Percentiles rank a stretch among this genome's conserved stretches.
Evolutionary conservation across 176 grass and related monocot genomes (phyloP).

Genomic region (Aegilops tauschii): DNA sequence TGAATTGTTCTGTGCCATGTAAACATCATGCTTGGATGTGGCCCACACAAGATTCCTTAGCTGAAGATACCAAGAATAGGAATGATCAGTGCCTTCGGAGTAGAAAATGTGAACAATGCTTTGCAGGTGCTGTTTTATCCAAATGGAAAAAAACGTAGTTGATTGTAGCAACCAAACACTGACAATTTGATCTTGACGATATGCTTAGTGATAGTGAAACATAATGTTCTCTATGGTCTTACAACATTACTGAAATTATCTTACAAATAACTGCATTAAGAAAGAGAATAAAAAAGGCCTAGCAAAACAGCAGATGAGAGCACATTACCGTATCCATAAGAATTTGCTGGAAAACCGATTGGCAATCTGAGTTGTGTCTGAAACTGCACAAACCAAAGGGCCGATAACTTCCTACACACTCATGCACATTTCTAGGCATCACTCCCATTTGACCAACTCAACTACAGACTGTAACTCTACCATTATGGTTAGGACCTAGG

Average conservation of each 20-base stretch:
- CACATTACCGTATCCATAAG: background rate
- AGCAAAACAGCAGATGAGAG: background rate
- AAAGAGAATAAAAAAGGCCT: background rate
- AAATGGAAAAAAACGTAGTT: background rate
- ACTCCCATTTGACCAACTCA: background rate
- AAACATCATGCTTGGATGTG: slow-evolving; percentile 90
- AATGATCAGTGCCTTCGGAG: slow-evolving; percentile 11
- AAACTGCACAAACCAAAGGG: background rate
- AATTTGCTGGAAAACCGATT: background rate
- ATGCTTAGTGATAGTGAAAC: background rate
- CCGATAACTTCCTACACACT: background rate
- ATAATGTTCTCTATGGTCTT: background rate
- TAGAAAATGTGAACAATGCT: background rate
- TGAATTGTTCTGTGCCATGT: slow-evolving; percentile 63
- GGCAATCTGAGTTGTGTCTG: background rate
- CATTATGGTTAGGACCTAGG: background rate
- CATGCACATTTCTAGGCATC: background rate
- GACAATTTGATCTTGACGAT: background rate
- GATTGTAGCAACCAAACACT: background rate
- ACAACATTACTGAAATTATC: background rate
- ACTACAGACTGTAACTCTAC: background rate
- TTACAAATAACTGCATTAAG: background rate
- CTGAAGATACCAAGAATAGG: slow-evolving; percentile 40
- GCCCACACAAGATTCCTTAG: slow-evolving; percentile 86
- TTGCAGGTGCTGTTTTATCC: background rate